A percentile compares a stretch with the other conserved stretches of the same genome.
Evolutionary conservation across 2,329 filamentous ascomycete genomes (phyloP).

Genomic region (Fusarium tjaetaba): DNA sequence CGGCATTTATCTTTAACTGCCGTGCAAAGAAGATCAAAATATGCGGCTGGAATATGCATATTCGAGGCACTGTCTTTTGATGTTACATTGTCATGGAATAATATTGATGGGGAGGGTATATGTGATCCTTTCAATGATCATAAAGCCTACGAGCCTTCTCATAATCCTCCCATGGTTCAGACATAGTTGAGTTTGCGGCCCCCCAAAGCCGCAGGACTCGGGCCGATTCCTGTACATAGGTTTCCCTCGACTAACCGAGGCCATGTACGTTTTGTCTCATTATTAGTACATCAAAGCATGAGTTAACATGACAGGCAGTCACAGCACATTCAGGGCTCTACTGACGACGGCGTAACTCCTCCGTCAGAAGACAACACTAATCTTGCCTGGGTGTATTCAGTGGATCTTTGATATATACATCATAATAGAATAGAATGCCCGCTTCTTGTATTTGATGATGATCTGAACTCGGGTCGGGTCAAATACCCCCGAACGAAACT

Average conservation of each 20-base stretch:
- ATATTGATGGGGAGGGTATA: background rate
- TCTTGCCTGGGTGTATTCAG: background rate
- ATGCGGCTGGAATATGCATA: background rate
- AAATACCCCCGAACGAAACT: background rate
- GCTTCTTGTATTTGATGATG: background rate
- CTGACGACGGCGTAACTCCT: background rate
- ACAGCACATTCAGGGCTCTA: background rate
- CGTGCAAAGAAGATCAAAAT: too few relatives aligned
- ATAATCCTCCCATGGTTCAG: background rate
- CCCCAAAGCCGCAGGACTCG: background rate
- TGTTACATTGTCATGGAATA: background rate
- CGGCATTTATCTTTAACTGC: background rate
- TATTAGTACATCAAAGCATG: background rate
- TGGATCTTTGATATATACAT: background rate
- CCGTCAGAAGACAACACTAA: background rate
- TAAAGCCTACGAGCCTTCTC: background rate
- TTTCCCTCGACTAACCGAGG: background rate
- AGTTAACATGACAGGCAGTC: too few relatives aligned
- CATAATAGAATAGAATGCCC: background rate
- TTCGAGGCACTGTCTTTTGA: background rate
- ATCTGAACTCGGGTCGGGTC: conserved; percentile 7
- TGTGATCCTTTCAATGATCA: background rate
- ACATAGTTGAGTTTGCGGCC: background rate
- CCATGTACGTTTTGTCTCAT: background rate
- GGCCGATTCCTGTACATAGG: background rate